Base-by-base conservation (phyloP, 2,329 filamentous ascomycete species). In the Aureobasidium sp. region DNA sequence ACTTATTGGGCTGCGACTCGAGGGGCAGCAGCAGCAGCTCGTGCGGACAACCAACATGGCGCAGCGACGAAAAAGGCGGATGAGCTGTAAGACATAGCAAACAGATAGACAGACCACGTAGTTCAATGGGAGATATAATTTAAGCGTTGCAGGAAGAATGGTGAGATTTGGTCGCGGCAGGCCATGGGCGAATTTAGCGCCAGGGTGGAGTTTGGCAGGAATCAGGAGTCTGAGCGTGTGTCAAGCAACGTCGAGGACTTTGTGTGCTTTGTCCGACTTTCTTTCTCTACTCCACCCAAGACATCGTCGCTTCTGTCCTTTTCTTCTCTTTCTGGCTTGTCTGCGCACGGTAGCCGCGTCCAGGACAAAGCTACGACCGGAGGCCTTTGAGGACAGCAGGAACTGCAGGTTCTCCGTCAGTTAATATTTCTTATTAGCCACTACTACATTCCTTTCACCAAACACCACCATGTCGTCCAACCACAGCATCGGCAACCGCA, bases 341-440 rank as follows among this genome's bases (percentile, higher is more conserved):
- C 41, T 34, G 50, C 50, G 49, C 49, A 41, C 37, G 53, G 53
- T 36, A 57, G 41, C 53, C 39, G 54, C 32, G 53, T 57, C 39
- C 27, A 57, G 29, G 25, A 57, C 53, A 57, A 57, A 36, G 53
- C 41, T 57, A 39, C 53, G 32, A 47, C 54, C 70, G 70, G 77
- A 80, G 83, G 86, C 84, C 85, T 87, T 87, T 87, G 85, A 88
- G 85, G 85, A 86, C 87, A 90, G 87, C 87, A 82, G 86, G 87
- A 83, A 83, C 88, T 90, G 87, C 88, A 90, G 87, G 85, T 89
- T 76, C 70, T 73, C 76, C 72, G 74, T 70, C 73, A 69, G 63
- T 47, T 62, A 54, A 49, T 61, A 42, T 50, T 62, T 66, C 59
- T 41, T 61, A 49, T 44, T 61, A 47, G 54, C 62, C 30, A 49